Percentiles rank a stretch among this genome's conserved stretches.
Evolutionary conservation across 1,139 yeast genomes (phyloP).

Genomic region (Protomyces lactucae-debilis): DNA sequence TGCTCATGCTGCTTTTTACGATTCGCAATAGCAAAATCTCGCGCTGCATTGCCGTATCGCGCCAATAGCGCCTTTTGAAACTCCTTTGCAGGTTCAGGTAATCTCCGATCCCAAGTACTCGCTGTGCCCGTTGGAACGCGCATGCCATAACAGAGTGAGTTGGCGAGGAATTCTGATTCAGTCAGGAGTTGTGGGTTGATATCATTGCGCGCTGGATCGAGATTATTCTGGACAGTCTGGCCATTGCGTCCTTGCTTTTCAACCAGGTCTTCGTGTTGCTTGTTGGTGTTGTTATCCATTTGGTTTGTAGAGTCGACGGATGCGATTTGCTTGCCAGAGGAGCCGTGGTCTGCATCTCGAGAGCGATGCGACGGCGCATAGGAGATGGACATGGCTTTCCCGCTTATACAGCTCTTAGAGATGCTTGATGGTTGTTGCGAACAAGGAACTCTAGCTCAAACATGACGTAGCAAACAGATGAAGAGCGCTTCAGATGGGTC

Average conservation of each 20-base stretch:
- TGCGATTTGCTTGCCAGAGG: background rate
- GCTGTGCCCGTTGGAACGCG: slow-evolving; percentile 17
- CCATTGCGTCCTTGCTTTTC: slow-evolving; percentile 7
- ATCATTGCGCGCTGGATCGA: slow-evolving; percentile 14
- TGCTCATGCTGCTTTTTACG: background rate
- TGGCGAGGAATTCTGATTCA: background rate
- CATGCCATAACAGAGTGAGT: slow-evolving; percentile 18
- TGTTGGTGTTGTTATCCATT: background rate
- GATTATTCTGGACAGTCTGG: slow-evolving; percentile 6
- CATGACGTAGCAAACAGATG: too few relatives aligned
- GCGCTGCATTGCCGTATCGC: background rate
- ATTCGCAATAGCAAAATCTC: background rate
- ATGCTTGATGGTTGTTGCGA: too few relatives aligned
- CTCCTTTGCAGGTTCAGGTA: background rate
- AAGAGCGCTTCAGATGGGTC: too few relatives aligned
- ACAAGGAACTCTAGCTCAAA: too few relatives aligned
- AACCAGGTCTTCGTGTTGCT: background rate
- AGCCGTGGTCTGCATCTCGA: too few relatives aligned
- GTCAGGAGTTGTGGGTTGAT: slow-evolving; percentile 18
- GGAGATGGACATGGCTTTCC: too few relatives aligned
- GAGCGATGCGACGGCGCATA: too few relatives aligned
- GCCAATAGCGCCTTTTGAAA: slow-evolving; percentile 8
- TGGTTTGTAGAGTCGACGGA: background rate
- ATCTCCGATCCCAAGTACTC: slow-evolving; percentile 18
- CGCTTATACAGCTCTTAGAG: too few relatives aligned